Conservation (phyloP, 345 rosid genomes). For the Arabidopsis suecica region DNA sequence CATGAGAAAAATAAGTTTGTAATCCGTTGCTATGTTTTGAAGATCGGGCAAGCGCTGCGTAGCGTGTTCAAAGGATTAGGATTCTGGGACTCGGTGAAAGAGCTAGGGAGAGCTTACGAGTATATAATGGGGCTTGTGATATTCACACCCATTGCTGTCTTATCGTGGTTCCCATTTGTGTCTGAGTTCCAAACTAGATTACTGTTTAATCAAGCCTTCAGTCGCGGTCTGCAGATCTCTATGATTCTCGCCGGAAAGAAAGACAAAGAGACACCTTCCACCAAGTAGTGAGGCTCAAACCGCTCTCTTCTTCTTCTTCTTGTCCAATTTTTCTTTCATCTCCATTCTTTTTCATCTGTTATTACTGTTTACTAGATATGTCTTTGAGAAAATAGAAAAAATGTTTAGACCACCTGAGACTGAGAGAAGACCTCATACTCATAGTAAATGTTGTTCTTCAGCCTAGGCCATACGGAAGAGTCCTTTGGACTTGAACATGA, state of each 20-base stretch:
- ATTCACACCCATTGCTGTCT: slow-evolving; percentile 71
- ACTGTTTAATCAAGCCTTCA: slow-evolving; percentile 94
- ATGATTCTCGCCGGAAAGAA: slow-evolving; percentile 75
- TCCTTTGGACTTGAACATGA: not conserved
- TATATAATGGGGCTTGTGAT: slow-evolving; percentile 75
- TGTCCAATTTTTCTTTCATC: not conserved
- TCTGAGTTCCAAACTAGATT: slow-evolving; percentile 87
- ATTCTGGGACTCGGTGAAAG: slow-evolving; percentile 84
- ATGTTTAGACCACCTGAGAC: slow-evolving; percentile 12
- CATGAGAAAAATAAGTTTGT: not conserved
- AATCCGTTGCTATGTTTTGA: slow-evolving; percentile 25
- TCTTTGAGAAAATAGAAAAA: not conserved
- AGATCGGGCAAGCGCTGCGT: slow-evolving; percentile 83
- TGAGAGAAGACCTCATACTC: not conserved
- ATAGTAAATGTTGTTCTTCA: slow-evolving; percentile 3
- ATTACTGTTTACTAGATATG: not conserved
- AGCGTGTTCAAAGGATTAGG: slow-evolving; percentile 54
- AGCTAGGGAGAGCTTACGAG: slow-evolving; percentile 90
- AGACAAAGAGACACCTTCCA: slow-evolving; percentile 50
- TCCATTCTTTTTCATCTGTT: slow-evolving; percentile 4
- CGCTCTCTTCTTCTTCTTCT: not conserved
- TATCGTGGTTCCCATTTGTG: slow-evolving; percentile 91
- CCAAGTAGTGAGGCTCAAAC: slow-evolving; percentile 28
- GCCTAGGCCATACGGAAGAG: slow-evolving; percentile 21
- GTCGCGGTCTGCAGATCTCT: slow-evolving; percentile 94